A percentile compares a stretch with the other conserved stretches of the same genome.
Conservation (phyloP, 306 rosid species). For the Cucurbita moschata region DNA sequence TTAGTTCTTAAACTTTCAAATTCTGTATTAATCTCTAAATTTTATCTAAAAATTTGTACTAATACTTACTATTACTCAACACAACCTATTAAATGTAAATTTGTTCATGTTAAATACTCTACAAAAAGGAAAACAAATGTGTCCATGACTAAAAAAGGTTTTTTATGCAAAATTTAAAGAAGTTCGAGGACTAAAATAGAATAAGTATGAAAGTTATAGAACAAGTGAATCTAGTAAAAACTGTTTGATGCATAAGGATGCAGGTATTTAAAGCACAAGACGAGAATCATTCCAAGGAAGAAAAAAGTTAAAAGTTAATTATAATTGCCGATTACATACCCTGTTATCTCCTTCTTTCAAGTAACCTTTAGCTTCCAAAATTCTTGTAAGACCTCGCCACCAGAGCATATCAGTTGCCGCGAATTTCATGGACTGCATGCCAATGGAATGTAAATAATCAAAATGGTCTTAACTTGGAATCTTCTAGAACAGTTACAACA, state of each 20-base stretch:
- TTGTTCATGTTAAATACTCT: background rate
- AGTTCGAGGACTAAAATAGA: background rate
- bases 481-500: background rate
- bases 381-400: constrained; percentile 93
- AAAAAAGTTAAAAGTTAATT: background rate
- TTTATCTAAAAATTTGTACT: background rate
- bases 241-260: background rate
- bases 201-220: background rate
- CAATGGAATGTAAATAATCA: background rate
- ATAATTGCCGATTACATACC: constrained; percentile 21
- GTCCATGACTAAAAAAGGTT: background rate
- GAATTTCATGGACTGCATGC: constrained; percentile 43
- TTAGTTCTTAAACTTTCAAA: background rate
- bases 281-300: background rate
- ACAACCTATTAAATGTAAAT: background rate
- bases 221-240: background rate
- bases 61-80: background rate
- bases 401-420: constrained; percentile 49
- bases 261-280: background rate
- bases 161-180: background rate
- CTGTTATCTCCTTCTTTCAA: constrained; percentile 54
- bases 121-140: background rate
- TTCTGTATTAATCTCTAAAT: background rate
- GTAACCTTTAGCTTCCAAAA: constrained; percentile 60
- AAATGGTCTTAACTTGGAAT: background rate